Evolutionary conservation across 2,329 filamentous ascomycete species (phyloP).

Genomic region (Cladosporium sp.): DNA sequence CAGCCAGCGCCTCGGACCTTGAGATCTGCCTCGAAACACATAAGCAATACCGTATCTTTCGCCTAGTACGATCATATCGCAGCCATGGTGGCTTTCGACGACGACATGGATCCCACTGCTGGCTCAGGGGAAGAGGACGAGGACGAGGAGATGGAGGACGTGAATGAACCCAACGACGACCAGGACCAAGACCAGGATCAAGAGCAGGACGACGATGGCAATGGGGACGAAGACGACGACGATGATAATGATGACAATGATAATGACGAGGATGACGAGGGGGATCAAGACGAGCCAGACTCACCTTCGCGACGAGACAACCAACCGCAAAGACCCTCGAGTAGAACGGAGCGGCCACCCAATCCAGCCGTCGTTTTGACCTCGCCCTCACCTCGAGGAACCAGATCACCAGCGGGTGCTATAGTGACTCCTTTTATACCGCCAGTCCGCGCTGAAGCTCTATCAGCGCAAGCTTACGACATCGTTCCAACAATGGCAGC

Average conservation of each 20-base stretch:
- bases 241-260: slow-evolving; percentile 42
- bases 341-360: slow-evolving; percentile 9
- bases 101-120: slow-evolving; percentile 42
- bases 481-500: slow-evolving; percentile 97
- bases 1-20: not conserved
- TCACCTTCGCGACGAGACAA: slow-evolving; percentile 43
- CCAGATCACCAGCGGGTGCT: slow-evolving; percentile 34
- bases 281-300: slow-evolving; percentile 47
- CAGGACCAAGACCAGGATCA: slow-evolving; percentile 40
- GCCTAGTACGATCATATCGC: not conserved
- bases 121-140: slow-evolving; percentile 46
- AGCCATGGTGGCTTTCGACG: slow-evolving; percentile 46
- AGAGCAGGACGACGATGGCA: slow-evolving; percentile 38
- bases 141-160: slow-evolving; percentile 47
- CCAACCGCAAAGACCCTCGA: slow-evolving; percentile 16
- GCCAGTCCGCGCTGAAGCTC: slow-evolving; percentile 69
- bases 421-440: slow-evolving; percentile 34
- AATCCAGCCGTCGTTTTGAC: slow-evolving; percentile 52
- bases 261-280: slow-evolving; percentile 30
- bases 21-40: not conserved
- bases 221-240: slow-evolving; percentile 42
- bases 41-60: not conserved
- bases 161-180: slow-evolving; percentile 41
- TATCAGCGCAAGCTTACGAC: slow-evolving; percentile 81
- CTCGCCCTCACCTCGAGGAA: slow-evolving; percentile 47